Evolutionary conservation across 1,284 basidiomycete genomes (phyloP), one percentile per base, ranked within the genome.

Genomic region (Heterobasidion irregulare): DNA sequence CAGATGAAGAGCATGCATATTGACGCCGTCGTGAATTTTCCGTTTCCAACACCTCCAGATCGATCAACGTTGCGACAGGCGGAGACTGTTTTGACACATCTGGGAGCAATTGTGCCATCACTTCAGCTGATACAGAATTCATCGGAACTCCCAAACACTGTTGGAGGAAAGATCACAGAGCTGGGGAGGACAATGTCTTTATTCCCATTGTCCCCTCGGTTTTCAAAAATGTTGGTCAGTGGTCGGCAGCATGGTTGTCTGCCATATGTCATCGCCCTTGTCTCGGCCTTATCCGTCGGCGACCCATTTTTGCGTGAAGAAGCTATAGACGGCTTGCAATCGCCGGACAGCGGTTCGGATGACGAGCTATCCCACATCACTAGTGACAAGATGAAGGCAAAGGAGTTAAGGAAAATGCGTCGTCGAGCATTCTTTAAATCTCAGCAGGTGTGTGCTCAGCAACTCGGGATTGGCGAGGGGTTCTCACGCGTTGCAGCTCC

Each of bases 1-100:
- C 94, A 98, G 71, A 99, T 99, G 97, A 99, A 99, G 77, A 88
- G 86, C 67, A 98, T 99, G 95, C 94, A 98, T 66, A 95, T 99
- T 58, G 95, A 98, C 65, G 81, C 92, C 0, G 94, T 99, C 19
- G 79, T 92, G 63, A 98, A 98, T 71, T 99, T 99, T 69, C 97
- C 97, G 9, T 99, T 99, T 73, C 97, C 97, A 0, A 98, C 97
- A 0, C 88, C 96, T 8, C 97, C 97, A 0, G 92, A 98, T 67
- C 82, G 89, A n/a, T 64, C 70, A 4, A 80, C 84, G 9, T 74
- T 99, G 33, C 79, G 75, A 54, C 87, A 88, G 64, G 94, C 97
- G 1, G 96, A 99, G 70, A 82, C 79, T 46, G 75, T 88, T 2
- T 76, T 99, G 38, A 80, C 77, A 13, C 80, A 92, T 64, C 82